These are phyloP conservation scores for Globisporangium cystogenes DNA, from an alignment of 352 stramenopile genomes.

Conservation along the genomic window DNA sequence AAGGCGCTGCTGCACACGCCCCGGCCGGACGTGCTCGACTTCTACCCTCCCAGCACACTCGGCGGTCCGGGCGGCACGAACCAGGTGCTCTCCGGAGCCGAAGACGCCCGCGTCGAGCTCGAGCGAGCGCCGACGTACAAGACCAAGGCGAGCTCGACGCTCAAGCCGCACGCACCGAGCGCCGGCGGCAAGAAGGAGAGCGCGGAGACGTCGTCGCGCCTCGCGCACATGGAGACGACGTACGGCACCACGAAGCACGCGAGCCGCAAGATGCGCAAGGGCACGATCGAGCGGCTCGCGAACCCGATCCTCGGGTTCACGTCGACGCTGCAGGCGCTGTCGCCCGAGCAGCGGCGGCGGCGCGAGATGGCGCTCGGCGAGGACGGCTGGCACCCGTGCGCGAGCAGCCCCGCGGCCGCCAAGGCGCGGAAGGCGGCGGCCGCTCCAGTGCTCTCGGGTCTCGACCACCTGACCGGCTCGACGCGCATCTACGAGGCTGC, in stretches of 20 bases:
- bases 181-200: neutral
- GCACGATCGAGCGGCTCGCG: slow-evolving; percentile 54
- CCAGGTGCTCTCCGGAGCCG: neutral
- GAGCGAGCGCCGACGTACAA: neutral
- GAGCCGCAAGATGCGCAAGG: slow-evolving; percentile 43
- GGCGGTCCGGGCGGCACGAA: neutral
- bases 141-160: neutral
- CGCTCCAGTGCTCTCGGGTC: neutral
- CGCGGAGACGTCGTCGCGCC: slow-evolving; percentile 12
- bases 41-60: slow-evolving; percentile 17
- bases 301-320: slow-evolving; percentile 68
- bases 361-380: slow-evolving; percentile 25
- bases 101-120: slow-evolving; percentile 5
- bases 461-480: slow-evolving; percentile 15
- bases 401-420: neutral
- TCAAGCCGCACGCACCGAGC: neutral
- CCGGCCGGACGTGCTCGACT: slow-evolving; percentile 45
- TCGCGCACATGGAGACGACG: slow-evolving; percentile 53
- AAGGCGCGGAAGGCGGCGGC: neutral
- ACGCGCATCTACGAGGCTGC: slow-evolving; percentile 14
- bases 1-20: slow-evolving; percentile 57
- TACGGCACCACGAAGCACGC: slow-evolving; percentile 48
- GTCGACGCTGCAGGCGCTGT: slow-evolving; percentile 59
- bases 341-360: slow-evolving; percentile 42
- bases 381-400: slow-evolving; percentile 3